Percentiles rank a stretch among this genome's conserved stretches.
These are phyloP conservation scores for Rhodotorula sp. DNA, from an alignment of 1,284 basidiomycete genomes.

Conservation along the genomic window DNA sequence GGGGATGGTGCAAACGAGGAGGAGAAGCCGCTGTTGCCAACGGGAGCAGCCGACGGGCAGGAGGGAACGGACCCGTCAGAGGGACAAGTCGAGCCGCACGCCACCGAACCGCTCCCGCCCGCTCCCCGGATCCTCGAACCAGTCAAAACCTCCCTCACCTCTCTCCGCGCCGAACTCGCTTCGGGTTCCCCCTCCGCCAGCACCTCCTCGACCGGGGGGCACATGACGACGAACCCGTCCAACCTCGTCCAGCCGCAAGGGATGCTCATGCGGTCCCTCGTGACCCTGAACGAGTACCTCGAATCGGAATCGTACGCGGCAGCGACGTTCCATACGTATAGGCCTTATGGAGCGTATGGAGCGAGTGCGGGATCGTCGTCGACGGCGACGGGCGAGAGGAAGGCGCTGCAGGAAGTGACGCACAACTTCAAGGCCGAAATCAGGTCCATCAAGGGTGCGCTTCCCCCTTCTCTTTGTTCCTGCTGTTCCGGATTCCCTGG, in stretches of 20 bases:
- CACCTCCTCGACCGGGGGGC: neutral
- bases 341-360: conserved; percentile 6
- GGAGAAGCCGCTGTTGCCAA: conserved; percentile 2
- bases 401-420: conserved; percentile 20
- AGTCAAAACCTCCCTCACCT: conserved; percentile 3
- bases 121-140: conserved; percentile 10
- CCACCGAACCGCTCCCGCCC: neutral
- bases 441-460: conserved; percentile 31
- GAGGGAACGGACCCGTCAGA: too few relatives aligned
- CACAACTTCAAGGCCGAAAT: conserved; percentile 32
- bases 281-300: conserved; percentile 34
- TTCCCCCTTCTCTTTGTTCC: neutral
- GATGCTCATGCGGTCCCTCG: conserved; percentile 28
- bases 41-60: neutral
- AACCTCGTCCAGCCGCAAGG: conserved; percentile 32
- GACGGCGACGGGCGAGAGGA: conserved; percentile 13
- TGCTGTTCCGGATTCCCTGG: too few relatives aligned
- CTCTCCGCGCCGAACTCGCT: conserved; percentile 8
- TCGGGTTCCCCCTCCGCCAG: neutral
- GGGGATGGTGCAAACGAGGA: neutral
- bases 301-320: conserved; percentile 26
- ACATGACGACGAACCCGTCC: conserved; percentile 13
- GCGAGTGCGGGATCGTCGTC: neutral
- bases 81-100: neutral
- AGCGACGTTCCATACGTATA: conserved; percentile 14